Evolutionary conservation across 2,329 filamentous ascomycete genomes (phyloP).

Genomic region (Colletotrichum sp.): DNA sequence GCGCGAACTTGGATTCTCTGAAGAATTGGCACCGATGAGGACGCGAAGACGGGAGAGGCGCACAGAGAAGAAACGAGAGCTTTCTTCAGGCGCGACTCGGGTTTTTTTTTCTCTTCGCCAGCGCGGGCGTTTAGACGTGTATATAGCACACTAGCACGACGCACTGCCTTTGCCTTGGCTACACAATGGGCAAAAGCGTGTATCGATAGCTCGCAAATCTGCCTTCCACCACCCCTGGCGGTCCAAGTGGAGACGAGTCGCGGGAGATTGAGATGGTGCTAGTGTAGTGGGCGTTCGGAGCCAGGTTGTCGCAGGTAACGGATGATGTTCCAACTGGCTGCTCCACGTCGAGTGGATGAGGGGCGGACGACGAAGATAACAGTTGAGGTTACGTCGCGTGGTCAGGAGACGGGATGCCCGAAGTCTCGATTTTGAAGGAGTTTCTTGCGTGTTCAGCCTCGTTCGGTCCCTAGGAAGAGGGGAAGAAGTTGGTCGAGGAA

Average conservation of each 20-base stretch:
- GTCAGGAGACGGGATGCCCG: background rate
- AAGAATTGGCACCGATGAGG: background rate
- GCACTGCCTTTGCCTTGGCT: background rate
- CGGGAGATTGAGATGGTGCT: conserved; percentile 21
- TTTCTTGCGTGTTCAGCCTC: background rate
- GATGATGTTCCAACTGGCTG: conserved; percentile 10
- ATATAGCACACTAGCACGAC: background rate
- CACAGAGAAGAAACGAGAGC: background rate
- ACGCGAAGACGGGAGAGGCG: background rate
- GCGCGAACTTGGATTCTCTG: background rate
- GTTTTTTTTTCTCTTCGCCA: background rate
- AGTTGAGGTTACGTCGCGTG: conserved; percentile 8
- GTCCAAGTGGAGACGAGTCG: conserved; percentile 13
- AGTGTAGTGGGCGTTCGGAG: conserved; percentile 9
- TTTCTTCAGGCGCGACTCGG: background rate
- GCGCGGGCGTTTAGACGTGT: conserved; percentile 12
- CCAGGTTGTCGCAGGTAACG: conserved; percentile 14
- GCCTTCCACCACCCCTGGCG: background rate
- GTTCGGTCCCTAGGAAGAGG: background rate
- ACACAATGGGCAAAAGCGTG: background rate
- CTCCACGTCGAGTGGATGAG: conserved; percentile 11
- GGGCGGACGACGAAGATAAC: conserved; percentile 15
- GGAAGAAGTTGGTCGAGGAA: background rate
- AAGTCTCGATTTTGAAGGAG: background rate
- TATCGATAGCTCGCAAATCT: conserved; percentile 13